Base-by-base conservation (phyloP, 305 asterid species). In the Lippia alba region DNA sequence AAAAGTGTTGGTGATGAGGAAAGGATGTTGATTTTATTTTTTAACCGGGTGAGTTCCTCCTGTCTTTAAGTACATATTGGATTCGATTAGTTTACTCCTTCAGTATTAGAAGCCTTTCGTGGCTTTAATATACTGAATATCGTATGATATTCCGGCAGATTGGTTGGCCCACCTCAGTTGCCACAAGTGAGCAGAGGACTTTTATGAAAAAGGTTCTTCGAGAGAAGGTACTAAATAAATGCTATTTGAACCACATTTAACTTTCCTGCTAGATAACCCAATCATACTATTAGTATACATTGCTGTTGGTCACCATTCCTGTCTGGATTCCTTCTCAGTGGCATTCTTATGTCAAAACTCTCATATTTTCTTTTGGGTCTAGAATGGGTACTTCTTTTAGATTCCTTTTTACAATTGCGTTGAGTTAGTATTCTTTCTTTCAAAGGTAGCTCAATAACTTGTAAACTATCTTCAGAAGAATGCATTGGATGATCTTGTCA, bases 111-210 rank as follows among this genome's bases (percentile, higher is more conserved):
- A 16, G 59, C 45, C 7, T 57, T 71, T 66, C 12, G 12, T 63
- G 70, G 62, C 34, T 60, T 51, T 73, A 45, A 59, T 71, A 58
- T 50, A 30, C 48, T 63, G 50, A 7, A 12, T 50, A 45, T 73
- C 48, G 58, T 11, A 36, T 58, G 12, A 53, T 64, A 45, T 75
- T 30, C 68, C 76, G 71, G 65, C 90, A 91, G 99, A 87, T 91
- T 83, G 97, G 97, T 76, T 94, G 99, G 99, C 99, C 99, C 65
- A 91, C 96, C 71, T 85, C 97, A 61, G 86, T 94, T 67, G 88
- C 99, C 72, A 91, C 99, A 6, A 89, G 74, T 66, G 99, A 94
- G 92, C 85, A 91, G 78, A 89, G 78, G 61, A 54, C 84, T 69
- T 94, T 94, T 66, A 67, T 88, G 83, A 88, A 83, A 85, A 85